Evolutionary conservation across 768 basidiomycete species (phyloP), one percentile per base, ranked within the genome.

Genomic region (Hebeloma cylindrosporum): DNA sequence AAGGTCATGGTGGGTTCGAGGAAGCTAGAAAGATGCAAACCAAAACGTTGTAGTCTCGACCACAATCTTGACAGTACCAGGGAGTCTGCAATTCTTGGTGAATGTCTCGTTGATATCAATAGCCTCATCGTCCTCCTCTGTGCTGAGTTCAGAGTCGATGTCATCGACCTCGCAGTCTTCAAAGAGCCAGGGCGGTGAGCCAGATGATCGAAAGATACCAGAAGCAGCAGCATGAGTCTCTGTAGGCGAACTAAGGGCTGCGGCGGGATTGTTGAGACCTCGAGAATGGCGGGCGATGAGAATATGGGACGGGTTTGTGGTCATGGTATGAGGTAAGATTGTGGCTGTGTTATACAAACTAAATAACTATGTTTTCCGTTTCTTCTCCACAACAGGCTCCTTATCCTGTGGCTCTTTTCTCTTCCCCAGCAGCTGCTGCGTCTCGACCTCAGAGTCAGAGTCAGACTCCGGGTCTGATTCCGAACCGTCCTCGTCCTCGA

Each of bases 31-130:
- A 16, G 27, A 10, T 18, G 69, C 86, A 57, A 60, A 92, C 92
- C 93, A 95, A 67, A 95, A 95, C 3, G 88, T 91, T 35, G 88
- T 90, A 49, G 75, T 79, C 62, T 91, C 88, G 18, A 95, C 93
- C 14, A 93, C 73, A 41, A 95, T 91, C 64, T 94, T 95, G 44
- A 95, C 90, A 0, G 82, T 89, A 3, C 93, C 93, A 0, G 90
- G 90, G 54, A 90, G 82, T 23, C 72, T 64, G 27, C 75, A 74
- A 49, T 77, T 69, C 57, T 76, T 78, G 5, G 79, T 80, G 56
- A 95, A 95, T 0, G 89, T 85, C 42, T 84, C 77, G 58, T 94
- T 80, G 31, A 95, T 73, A 37, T 89, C 88, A 43, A 93, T 88
- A 5, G 81, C 77, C 51, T 79, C 79, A 36, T 84, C 80, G 47